A percentile compares a stretch with the other conserved stretches of the same genome.
These are phyloP conservation scores for Citrus inodora DNA, from an alignment of 345 rosid species.

Conservation along the genomic window DNA sequence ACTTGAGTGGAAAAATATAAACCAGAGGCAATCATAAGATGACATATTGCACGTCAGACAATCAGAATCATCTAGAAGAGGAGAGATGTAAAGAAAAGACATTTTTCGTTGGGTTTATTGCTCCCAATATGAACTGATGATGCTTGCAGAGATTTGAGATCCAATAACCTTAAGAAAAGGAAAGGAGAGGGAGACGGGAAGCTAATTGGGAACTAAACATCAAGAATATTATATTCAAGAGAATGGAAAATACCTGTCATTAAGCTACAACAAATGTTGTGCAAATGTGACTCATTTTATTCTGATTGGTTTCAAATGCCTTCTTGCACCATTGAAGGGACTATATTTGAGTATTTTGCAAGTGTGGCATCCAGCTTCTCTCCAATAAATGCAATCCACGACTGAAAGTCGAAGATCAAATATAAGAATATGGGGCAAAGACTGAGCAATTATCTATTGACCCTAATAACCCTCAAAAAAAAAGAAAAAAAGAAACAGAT, in stretches of 20 bases:
- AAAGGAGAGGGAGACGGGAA: no score
- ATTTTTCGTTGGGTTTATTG: background rate
- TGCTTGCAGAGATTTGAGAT: background rate
- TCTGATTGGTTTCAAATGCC: slow-evolving; percentile 15
- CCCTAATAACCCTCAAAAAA: background rate
- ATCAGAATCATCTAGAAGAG: no score
- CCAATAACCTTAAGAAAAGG: background rate
- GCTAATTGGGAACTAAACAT: background rate
- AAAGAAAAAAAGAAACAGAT: background rate
- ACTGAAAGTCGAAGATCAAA: slow-evolving; percentile 37
- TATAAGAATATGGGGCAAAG: background rate
- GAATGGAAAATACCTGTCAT: slow-evolving; percentile 22
- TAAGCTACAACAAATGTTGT: background rate
- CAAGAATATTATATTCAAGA: background rate
- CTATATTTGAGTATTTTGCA: slow-evolving; percentile 34
- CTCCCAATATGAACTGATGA: background rate
- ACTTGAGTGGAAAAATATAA: background rate
- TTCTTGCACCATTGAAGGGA: slow-evolving; percentile 29
- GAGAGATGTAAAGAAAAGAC: no score
- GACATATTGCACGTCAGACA: background rate
- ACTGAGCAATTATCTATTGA: background rate
- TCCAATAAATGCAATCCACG: slow-evolving; percentile 79
- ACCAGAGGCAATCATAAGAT: background rate
- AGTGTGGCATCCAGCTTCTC: slow-evolving; percentile 81
- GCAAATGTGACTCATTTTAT: background rate